These are phyloP conservation scores for Reutealis trisperma DNA, from an alignment of 345 rosid genomes.

Conservation along the genomic window DNA sequence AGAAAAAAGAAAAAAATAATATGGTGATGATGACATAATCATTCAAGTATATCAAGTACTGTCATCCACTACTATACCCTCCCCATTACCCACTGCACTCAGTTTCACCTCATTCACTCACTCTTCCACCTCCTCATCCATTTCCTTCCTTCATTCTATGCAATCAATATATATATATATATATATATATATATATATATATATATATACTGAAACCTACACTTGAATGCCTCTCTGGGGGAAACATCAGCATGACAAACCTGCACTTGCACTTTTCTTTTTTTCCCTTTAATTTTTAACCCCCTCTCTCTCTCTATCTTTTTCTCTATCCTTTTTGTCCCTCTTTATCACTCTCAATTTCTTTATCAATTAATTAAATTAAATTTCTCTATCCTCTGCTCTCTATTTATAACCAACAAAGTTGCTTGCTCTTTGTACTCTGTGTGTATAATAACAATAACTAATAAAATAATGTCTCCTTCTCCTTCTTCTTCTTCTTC, in stretches of 20 bases:
- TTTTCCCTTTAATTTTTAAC: conserved; percentile 20
- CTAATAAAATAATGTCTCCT: conserved; percentile 47
- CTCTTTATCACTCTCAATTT: background rate
- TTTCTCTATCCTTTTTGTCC: conserved; percentile 21
- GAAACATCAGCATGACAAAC: conserved; percentile 54
- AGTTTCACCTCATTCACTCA: conserved; percentile 30
- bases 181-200: conserved; percentile 26
- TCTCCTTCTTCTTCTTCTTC: conserved; percentile 46
- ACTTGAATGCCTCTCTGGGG: conserved; percentile 46
- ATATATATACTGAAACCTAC: conserved; percentile 32
- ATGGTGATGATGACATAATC: conserved; percentile 46
- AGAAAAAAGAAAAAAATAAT: conserved; percentile 1
- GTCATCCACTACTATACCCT: background rate
- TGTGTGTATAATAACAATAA: too few relatives aligned
- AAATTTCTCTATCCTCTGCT: too few relatives aligned
- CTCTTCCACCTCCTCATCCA: background rate
- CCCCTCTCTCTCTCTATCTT: conserved; percentile 20
- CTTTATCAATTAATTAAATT: background rate
- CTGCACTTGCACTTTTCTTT: conserved; percentile 21
- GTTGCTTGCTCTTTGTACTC: too few relatives aligned
- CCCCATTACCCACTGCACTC: background rate
- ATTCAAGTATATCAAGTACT: conserved; percentile 13
- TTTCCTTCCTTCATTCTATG: background rate
- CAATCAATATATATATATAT: background rate
- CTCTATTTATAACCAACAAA: background rate